Percentiles rank a stretch among this genome's conserved stretches.
Evolutionary conservation across 1,284 basidiomycete species (phyloP).

Genomic region (Hymenochaete sp.): DNA sequence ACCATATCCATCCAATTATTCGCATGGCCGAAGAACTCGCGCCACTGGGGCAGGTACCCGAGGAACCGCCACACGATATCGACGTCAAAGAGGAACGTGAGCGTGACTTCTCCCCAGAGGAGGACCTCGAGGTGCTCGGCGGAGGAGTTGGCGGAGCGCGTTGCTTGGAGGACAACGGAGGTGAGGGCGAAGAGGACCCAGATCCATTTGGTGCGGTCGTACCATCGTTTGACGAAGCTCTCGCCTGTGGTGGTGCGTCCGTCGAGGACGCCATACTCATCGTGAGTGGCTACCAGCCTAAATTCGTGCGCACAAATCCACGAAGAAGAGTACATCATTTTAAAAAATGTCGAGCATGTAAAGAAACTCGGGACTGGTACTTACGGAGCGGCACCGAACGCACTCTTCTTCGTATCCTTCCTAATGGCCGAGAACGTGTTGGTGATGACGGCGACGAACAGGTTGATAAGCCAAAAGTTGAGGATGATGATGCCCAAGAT

Average conservation of each 20-base stretch:
- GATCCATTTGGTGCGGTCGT: conserved; percentile 57
- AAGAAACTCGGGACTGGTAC: conserved; percentile 19
- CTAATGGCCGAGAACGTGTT: conserved; percentile 91
- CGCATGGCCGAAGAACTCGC: conserved; percentile 60
- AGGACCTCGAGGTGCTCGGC: conserved; percentile 38
- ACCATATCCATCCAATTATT: conserved; percentile 75
- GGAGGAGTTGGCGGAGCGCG: conserved; percentile 52
- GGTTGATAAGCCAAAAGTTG: conserved; percentile 92
- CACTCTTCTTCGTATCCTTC: conserved; percentile 83
- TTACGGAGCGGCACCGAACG: conserved; percentile 78
- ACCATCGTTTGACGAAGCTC: conserved; percentile 46
- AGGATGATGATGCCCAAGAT: conserved; percentile 77
- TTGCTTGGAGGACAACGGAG: conserved; percentile 74
- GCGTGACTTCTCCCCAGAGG: conserved; percentile 66
- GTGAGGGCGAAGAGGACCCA: conserved; percentile 75
- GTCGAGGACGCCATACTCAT: conserved; percentile 46
- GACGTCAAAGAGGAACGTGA: conserved; percentile 81
- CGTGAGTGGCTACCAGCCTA: conserved; percentile 42
- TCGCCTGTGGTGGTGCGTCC: conserved; percentile 34
- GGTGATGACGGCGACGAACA: conserved; percentile 95
- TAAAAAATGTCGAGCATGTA: background rate
- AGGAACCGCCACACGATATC: conserved; percentile 80
- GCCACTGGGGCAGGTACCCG: conserved; percentile 75
- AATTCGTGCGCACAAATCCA: conserved; percentile 29
- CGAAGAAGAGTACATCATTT: conserved; percentile 12